Conservation (phyloP, 2,329 filamentous ascomycete species). For the Cytospora piceicola region DNA sequence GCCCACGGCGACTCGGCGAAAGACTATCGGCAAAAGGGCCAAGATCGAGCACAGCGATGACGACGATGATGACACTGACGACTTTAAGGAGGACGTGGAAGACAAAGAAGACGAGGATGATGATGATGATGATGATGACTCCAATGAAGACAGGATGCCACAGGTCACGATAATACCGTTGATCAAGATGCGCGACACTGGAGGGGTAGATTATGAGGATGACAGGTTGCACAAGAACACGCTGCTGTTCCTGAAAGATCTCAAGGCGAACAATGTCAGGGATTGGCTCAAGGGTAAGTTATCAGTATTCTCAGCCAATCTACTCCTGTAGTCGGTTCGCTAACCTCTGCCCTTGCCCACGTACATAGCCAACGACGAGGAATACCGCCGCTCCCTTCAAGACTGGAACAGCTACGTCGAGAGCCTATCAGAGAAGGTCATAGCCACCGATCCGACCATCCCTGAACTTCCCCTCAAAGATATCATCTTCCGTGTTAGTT, state of each 20-base stretch:
- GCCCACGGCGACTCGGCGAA: neutral
- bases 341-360: conserved; percentile 9
- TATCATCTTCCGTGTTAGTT: conserved; percentile 67
- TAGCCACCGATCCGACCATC: conserved; percentile 76
- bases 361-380: conserved; percentile 72
- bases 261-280: conserved; percentile 63
- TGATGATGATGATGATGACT: conserved; percentile 43
- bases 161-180: conserved; percentile 48
- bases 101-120: conserved; percentile 33
- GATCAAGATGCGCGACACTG: conserved; percentile 46
- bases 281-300: conserved; percentile 61
- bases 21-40: conserved; percentile 28
- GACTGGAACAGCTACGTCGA: conserved; percentile 84
- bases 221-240: conserved; percentile 61
- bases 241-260: conserved; percentile 58
- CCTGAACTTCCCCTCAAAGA: conserved; percentile 87
- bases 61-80: conserved; percentile 38
- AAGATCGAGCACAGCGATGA: conserved; percentile 33
- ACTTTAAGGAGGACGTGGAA: conserved; percentile 42
- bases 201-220: conserved; percentile 54
- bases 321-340: neutral
- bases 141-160: conserved; percentile 42
- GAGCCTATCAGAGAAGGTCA: conserved; percentile 69
- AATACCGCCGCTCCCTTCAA: conserved; percentile 76
- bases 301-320: neutral